phyloP scores from a whole-genome alignment of 345 rosid species.

The Microcos paniculata region DNA sequence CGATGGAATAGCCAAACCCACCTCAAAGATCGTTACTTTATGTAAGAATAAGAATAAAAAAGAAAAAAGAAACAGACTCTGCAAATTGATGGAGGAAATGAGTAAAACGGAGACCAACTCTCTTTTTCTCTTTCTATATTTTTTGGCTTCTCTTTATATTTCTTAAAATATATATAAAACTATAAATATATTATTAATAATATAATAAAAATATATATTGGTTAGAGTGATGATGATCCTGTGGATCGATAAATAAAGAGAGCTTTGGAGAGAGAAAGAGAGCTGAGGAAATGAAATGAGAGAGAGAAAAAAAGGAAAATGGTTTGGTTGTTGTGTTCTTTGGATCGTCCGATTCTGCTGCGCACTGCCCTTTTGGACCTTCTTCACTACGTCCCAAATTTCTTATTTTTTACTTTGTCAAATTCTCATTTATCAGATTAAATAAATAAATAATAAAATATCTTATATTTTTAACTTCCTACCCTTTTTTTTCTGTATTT shows the following conservation, averaged over 20 bases:
- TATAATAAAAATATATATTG: slow-evolving; percentile 10
- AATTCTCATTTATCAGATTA: not conserved
- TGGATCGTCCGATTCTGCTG: slow-evolving; percentile 44
- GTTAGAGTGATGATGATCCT: slow-evolving; percentile 19
- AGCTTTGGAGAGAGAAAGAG: not conserved
- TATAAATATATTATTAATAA: too few species aligned
- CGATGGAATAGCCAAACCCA: slow-evolving; percentile 22
- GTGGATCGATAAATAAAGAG: slow-evolving; percentile 4
- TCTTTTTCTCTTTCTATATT: not conserved
- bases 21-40: slow-evolving; percentile 25
- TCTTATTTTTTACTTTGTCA: not conserved
- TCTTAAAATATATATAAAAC: too few species aligned
- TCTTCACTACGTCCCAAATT: slow-evolving; percentile 10
- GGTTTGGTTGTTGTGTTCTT: slow-evolving; percentile 18
- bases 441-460: too few species aligned
- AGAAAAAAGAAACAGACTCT: not conserved
- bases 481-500: not conserved
- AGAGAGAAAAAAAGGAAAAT: slow-evolving; percentile 12
- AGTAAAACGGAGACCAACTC: not conserved
- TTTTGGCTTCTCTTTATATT: not conserved
- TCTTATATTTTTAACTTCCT: not conserved
- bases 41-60: slow-evolving; percentile 24
- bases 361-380: slow-evolving; percentile 35
- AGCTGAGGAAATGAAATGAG: not conserved
- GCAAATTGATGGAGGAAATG: slow-evolving; percentile 1